Evolutionary conservation across 208 protist genomes (phyloP).

Genomic region (Crithidia thermophila): DNA sequence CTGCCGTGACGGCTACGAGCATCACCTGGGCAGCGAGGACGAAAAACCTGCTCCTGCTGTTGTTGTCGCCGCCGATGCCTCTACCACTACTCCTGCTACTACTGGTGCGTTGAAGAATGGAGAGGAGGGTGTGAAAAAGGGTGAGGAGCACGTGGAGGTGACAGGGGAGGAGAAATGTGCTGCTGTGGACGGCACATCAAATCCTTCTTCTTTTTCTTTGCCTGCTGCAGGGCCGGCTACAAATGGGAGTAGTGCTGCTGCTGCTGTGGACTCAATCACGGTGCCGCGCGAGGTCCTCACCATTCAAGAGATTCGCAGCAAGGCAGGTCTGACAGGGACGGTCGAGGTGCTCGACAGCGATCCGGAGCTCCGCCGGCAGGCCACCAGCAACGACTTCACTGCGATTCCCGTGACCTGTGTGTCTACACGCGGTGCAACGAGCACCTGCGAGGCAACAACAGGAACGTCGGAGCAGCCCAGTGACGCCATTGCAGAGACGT

Average conservation of each 20-base stretch:
- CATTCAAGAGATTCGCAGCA: slow-evolving; percentile 31
- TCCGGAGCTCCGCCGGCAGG: slow-evolving; percentile 2
- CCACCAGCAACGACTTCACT: not conserved
- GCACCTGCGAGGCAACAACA: too few relatives aligned
- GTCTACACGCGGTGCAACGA: too few relatives aligned
- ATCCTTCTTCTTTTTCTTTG: not conserved
- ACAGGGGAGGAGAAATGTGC: too few relatives aligned
- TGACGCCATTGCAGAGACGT: not conserved
- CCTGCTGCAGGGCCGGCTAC: not conserved
- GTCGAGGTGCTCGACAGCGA: slow-evolving; percentile 45
- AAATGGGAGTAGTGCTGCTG: too few relatives aligned
- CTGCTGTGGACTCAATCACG: slow-evolving; percentile 19
- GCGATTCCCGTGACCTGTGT: too few relatives aligned
- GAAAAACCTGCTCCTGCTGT: too few relatives aligned
- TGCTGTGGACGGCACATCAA: too few relatives aligned
- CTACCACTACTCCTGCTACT: too few relatives aligned
- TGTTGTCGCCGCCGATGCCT: too few relatives aligned
- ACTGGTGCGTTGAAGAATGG: too few relatives aligned
- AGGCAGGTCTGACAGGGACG: slow-evolving; percentile 27
- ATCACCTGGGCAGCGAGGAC: slow-evolving; percentile 1
- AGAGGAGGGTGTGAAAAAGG: too few relatives aligned
- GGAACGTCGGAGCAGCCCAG: not conserved
- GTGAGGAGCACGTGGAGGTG: too few relatives aligned
- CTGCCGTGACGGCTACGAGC: slow-evolving; percentile 3
- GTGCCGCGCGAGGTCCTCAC: slow-evolving; percentile 40